Evolutionary conservation across 2,329 filamentous ascomycete genomes (phyloP).

Genomic region (Colletotrichum lentis): DNA sequence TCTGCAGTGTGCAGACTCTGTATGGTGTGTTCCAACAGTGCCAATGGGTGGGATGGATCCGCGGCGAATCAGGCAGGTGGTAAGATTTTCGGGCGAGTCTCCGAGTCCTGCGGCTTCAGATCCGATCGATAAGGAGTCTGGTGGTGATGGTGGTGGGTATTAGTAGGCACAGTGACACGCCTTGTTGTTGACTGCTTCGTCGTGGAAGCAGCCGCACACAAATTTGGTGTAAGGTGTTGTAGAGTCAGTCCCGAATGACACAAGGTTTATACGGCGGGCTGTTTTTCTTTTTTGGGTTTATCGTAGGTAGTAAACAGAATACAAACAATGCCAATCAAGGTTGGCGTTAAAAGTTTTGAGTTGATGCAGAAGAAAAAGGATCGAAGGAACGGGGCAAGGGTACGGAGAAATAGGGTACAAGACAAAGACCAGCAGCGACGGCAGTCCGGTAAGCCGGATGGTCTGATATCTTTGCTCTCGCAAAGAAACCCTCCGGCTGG

Average conservation of each 20-base stretch:
- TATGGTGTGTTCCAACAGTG: constrained; percentile 8
- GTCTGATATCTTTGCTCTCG: constrained; percentile 18
- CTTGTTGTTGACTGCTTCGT: background rate
- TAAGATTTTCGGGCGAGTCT: constrained; percentile 21
- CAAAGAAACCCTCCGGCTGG: background rate
- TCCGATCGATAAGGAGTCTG: constrained; percentile 31
- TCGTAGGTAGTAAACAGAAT: background rate
- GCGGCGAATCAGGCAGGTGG: constrained; percentile 25
- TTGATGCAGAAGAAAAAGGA: background rate
- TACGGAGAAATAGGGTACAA: constrained; percentile 18
- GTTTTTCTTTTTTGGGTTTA: background rate
- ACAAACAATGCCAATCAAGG: constrained; percentile 1
- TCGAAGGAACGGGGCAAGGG: background rate
- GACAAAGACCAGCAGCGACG: constrained; percentile 8
- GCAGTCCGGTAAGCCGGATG: background rate
- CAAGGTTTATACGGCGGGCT: background rate
- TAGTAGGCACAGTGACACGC: constrained; percentile 11
- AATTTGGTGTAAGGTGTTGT: background rate
- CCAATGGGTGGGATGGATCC: constrained; percentile 18
- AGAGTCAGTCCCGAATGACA: background rate
- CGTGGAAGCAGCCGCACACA: background rate
- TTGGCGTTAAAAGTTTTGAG: background rate
- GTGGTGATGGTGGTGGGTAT: constrained; percentile 9
- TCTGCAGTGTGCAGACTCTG: constrained; percentile 27
- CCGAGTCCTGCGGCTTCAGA: constrained; percentile 30